These are phyloP conservation scores for Hura crepitans DNA, from an alignment of 441 rosid genomes.

Conservation along the genomic window DNA sequence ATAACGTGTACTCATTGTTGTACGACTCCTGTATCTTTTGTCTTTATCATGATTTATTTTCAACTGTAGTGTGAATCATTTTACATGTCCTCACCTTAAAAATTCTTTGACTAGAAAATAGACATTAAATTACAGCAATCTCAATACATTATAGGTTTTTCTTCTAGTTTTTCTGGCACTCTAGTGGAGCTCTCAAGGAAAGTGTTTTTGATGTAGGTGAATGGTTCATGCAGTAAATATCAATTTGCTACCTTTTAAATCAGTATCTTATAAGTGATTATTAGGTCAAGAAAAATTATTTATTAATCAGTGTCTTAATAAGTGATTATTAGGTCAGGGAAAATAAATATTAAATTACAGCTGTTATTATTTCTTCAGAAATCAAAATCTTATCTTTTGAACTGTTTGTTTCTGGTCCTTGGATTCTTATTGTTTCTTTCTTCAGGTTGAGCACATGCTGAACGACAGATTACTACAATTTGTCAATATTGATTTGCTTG, in stretches of 20 bases:
- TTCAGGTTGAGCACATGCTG: constrained; percentile 93
- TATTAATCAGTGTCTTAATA: not conserved
- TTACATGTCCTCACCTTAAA: no score
- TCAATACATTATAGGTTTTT: no score
- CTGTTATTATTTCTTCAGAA: not conserved
- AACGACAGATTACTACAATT: constrained; percentile 95
- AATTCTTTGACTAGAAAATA: no score
- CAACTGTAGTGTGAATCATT: no score
- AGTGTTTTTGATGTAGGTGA: no score
- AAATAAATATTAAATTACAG: not conserved
- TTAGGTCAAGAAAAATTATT: constrained; percentile 6
- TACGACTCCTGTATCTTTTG: not conserved
- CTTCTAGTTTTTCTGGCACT: no score
- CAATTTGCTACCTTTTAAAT: not conserved
- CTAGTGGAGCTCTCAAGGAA: no score
- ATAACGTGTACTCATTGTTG: not conserved
- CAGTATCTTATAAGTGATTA: not conserved
- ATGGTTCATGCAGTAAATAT: no score
- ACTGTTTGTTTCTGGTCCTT: not conserved
- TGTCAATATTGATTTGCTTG: constrained; percentile 83
- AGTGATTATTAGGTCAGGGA: constrained; percentile 5
- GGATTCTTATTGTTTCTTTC: constrained; percentile 19
- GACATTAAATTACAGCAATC: no score
- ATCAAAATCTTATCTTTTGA: not conserved
- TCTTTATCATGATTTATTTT: not conserved